Base-by-base conservation (phyloP, 768 basidiomycete genomes). In the Albatrellus ellisii region DNA sequence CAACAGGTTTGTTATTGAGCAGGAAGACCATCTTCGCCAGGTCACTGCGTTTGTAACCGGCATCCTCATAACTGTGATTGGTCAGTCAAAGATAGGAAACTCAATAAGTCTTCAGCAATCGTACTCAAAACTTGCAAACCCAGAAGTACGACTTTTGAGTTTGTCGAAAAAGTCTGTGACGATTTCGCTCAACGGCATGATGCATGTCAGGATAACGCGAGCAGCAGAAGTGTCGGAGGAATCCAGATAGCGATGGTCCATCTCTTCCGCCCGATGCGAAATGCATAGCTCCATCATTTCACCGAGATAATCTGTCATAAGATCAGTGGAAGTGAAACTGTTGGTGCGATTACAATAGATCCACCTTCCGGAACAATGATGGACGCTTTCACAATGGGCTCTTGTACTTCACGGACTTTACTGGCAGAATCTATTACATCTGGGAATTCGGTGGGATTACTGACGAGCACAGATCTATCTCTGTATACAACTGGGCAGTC, bases 211-310 rank as follows among this genome's bases (percentile, higher is more conserved):
- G 41, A 94, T 83, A 28, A 85, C 73, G 20, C 89, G 77, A 6
- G 80, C 64, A 6, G 80, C 64, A 14, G 77, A 72, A 8, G 7
- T 22, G 8, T 15, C 20, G 26, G 70, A 68, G 33, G 67, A 58
- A 41, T 94, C 89, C 15, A 97, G 68, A 55, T 92, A 89, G 25
- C 73, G 73, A 61, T 92, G 82, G 28, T 91, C 82, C 40, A 94
- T 59, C 36, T 87, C 75, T 42, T 81, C 75, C 2, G 80, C 94
- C 36, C 95, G 77, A 55, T 86, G 88, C 4, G 73, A 68, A 57
- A 77, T 85, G 56, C 91, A 95, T 1, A 98, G 71, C 29, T 87
- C 84, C 83, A 98, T 92, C 82, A 99, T 91, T 34, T 84, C 82
- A 6, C 94, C 94, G 26, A 95, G 78, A 56, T 90, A 92, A 47